Percentiles rank a stretch among this genome's conserved stretches.
These are phyloP conservation scores for Aspergillus sclerotiicarbonarius DNA, from an alignment of 495 filamentous ascomycete species.

Conservation along the genomic window DNA sequence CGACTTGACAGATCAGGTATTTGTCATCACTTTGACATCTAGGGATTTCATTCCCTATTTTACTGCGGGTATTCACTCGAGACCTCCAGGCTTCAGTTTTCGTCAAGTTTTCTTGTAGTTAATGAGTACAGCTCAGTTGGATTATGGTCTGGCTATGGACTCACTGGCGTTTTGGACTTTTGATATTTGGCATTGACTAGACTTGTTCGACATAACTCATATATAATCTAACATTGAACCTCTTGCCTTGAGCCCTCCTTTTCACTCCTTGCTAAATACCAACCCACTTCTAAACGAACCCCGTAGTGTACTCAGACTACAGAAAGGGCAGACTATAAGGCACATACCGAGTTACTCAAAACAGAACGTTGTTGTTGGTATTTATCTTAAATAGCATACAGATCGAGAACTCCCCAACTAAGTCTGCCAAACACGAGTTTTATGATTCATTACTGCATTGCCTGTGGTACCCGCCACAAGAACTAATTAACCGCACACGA, in stretches of 20 bases:
- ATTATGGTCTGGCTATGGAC: not conserved
- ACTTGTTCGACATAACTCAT: too few species aligned
- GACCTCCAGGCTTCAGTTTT: not conserved
- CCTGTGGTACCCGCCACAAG: not conserved
- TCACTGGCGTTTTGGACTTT: not conserved
- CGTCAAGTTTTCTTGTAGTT: not conserved
- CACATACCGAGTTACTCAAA: too few species aligned
- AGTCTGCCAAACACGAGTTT: not conserved
- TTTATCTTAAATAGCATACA: not conserved
- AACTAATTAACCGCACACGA: not conserved
- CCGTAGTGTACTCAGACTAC: too few species aligned
- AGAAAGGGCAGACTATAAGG: too few species aligned
- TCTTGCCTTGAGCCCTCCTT: too few species aligned
- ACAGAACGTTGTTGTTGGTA: not conserved
- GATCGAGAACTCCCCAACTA: not conserved
- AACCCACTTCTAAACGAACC: too few species aligned
- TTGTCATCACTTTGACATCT: not conserved
- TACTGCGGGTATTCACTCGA: not conserved
- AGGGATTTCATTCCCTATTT: not conserved
- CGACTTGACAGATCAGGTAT: slow-evolving; percentile 1
- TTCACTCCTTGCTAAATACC: too few species aligned
- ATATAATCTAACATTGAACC: too few species aligned
- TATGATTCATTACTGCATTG: slow-evolving; percentile 1
- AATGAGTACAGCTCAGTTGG: not conserved
- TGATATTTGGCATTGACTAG: not conserved